Evolutionary conservation across 129 eudicot species (phyloP).

Genomic region (Arctium minus): DNA sequence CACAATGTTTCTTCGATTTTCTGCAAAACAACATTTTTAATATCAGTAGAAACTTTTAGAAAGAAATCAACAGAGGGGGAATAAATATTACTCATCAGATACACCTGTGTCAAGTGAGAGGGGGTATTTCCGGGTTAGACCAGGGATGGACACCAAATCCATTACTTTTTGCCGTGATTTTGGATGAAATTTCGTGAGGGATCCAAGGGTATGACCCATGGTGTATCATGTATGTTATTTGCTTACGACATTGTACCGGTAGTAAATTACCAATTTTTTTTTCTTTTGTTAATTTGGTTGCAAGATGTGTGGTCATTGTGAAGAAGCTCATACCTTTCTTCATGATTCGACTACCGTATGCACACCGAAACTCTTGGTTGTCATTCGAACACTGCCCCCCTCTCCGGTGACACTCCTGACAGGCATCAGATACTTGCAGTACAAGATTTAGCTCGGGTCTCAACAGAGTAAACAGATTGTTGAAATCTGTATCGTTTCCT

Average conservation of each 20-base stretch:
- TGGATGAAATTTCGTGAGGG: too few relatives aligned
- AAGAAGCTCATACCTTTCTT: slow-evolving; percentile 1
- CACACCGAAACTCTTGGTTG: slow-evolving; percentile 18
- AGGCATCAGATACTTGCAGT: slow-evolving; percentile 22
- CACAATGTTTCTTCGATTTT: slow-evolving; percentile 3
- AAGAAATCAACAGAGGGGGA: neutral
- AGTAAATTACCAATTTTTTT: neutral
- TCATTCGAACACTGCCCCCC: slow-evolving; percentile 30
- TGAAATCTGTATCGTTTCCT: neutral
- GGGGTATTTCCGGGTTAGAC: too few relatives aligned
- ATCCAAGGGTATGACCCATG: too few relatives aligned
- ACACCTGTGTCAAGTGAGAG: too few relatives aligned
- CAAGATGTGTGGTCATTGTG: neutral
- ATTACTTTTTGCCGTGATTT: too few relatives aligned
- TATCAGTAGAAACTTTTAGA: neutral
- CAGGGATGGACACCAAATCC: too few relatives aligned
- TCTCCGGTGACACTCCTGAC: slow-evolving; percentile 18
- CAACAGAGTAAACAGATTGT: slow-evolving; percentile 9
- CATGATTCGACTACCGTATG: neutral
- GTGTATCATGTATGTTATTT: too few relatives aligned
- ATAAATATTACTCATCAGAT: neutral
- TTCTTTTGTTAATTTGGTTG: neutral
- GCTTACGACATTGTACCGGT: too few relatives aligned
- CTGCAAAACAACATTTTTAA: slow-evolving; percentile 15
- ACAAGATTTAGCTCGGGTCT: slow-evolving; percentile 16